A percentile compares a stretch with the other conserved stretches of the same genome.
These are phyloP conservation scores for Violaceomyces palustris DNA, from an alignment of 1,284 basidiomycete species.

Conservation along the genomic window DNA sequence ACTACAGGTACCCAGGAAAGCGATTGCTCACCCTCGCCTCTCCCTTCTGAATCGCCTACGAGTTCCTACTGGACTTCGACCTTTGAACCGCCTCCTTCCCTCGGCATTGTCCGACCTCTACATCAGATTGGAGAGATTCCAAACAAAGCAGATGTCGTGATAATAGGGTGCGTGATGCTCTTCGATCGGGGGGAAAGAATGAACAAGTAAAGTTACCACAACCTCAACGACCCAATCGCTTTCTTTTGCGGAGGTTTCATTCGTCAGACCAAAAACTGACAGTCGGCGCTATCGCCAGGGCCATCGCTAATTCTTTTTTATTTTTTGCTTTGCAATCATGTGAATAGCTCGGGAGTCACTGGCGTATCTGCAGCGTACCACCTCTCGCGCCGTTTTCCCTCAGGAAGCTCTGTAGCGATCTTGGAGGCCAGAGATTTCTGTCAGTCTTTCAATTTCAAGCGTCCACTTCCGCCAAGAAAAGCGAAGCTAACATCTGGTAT, in stretches of 20 bases:
- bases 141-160: conserved; percentile 8
- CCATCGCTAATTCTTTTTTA: too few relatives aligned
- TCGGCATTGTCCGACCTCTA: too few relatives aligned
- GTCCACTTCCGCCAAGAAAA: neutral
- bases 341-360: conserved; percentile 19
- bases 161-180: conserved; percentile 11
- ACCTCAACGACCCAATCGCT: too few relatives aligned
- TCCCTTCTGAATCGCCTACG: conserved; percentile 11
- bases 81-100: neutral
- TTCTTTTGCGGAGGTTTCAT: too few relatives aligned
- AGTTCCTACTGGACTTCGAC: conserved; percentile 25
- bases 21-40: conserved; percentile 10
- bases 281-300: too few relatives aligned
- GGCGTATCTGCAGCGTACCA: conserved; percentile 30
- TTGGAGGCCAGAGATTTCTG: conserved; percentile 34
- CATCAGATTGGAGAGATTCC: too few relatives aligned
- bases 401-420: conserved; percentile 7
- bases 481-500: neutral
- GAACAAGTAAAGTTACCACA: too few relatives aligned
- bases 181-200: too few relatives aligned
- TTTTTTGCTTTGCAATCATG: too few relatives aligned
- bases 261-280: too few relatives aligned
- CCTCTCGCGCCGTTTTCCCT: conserved; percentile 7
- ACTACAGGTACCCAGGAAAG: too few relatives aligned
- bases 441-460: neutral